Conservation (phyloP, 371 early-diverging fungal species). For the Lichtheimia hyalospora region DNA sequence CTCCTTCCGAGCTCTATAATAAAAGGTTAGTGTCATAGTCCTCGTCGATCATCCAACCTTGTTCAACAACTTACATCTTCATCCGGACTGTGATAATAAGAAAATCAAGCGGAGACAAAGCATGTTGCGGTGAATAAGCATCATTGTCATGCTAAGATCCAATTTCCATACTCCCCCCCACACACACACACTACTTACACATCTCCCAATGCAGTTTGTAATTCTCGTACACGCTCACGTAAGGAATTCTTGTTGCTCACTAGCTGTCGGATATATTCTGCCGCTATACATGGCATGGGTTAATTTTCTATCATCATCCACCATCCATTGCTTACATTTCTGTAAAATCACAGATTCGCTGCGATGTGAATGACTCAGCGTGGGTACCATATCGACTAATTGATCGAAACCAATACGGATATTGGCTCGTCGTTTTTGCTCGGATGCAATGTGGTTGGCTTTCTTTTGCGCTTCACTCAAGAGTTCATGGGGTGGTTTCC, state of each 20-base stretch:
- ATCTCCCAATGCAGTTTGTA: constrained; percentile 20
- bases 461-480: constrained; percentile 83
- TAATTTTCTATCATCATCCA: not conserved
- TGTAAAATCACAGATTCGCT: constrained; percentile 52
- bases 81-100: constrained; percentile 15
- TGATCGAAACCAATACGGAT: constrained; percentile 77
- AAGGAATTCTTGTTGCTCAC: constrained; percentile 23
- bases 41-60: not conserved
- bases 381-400: constrained; percentile 74
- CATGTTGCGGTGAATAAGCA: not conserved
- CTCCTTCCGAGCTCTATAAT: constrained; percentile 27
- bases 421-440: constrained; percentile 80
- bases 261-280: constrained; percentile 28
- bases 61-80: constrained; percentile 19
- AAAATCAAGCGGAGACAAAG: not conserved
- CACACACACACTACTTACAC: constrained; percentile 14
- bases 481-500: constrained; percentile 52
- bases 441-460: constrained; percentile 87
- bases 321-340: constrained; percentile 33
- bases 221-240: constrained; percentile 23
- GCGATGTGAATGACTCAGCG: constrained; percentile 51
- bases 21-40: not conserved
- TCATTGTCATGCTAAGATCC: too few relatives aligned
- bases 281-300: constrained; percentile 13
- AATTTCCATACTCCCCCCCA: not conserved